Evolutionary conservation across 148 eudicot species (phyloP).

Genomic region (Suaeda aralocaspica): DNA sequence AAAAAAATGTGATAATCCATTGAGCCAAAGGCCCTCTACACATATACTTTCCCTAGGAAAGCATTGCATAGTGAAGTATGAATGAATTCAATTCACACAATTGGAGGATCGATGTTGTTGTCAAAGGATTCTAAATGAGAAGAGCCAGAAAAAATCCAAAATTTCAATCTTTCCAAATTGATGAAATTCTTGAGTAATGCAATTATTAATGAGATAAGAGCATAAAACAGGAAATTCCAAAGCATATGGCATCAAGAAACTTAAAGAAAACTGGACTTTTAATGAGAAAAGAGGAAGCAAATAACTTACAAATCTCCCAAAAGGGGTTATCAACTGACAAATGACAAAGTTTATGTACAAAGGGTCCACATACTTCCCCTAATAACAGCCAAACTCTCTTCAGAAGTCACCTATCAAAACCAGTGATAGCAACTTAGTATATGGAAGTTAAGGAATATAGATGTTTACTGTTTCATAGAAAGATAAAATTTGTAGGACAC

Average conservation of each 20-base stretch:
- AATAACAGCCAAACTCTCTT: conserved; percentile 1
- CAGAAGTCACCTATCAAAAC: conserved; percentile 19
- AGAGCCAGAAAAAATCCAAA: conserved; percentile 4
- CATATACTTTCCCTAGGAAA: too few species aligned
- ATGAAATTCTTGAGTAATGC: conserved; percentile 12
- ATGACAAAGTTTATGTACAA: conserved; percentile 1
- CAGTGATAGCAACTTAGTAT: conserved; percentile 5
- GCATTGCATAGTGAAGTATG: too few species aligned
- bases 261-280: conserved; percentile 10
- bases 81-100: background rate
- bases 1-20: too few species aligned
- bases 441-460: background rate
- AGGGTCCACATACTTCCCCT: conserved; percentile 9
- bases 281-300: conserved; percentile 9
- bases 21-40: too few species aligned
- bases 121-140: conserved; percentile 10
- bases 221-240: conserved; percentile 6
- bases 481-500: background rate
- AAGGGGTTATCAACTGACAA: conserved; percentile 8
- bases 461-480: background rate
- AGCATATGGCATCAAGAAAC: conserved; percentile 6
- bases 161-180: conserved; percentile 1
- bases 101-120: conserved; percentile 13
- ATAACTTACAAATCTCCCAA: conserved; percentile 5
- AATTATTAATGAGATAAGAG: background rate